phyloP scores from a whole-genome alignment of 148 eudicot species.

The Rhododendron vialii region DNA sequence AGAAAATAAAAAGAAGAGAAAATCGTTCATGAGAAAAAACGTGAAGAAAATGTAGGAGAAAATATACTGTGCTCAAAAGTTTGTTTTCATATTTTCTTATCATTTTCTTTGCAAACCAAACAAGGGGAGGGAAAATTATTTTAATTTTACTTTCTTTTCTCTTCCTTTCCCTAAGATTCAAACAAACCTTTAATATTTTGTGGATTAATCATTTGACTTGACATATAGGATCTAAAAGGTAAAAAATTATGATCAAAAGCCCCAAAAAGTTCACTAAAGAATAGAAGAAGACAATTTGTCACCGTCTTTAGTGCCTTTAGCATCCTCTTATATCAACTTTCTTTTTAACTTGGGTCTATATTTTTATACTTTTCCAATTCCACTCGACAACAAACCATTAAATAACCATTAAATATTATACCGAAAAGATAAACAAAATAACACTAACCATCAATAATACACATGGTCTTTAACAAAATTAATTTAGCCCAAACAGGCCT shows the following conservation, averaged over 20 bases:
- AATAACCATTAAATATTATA: too few species aligned
- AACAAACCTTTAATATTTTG: neutral
- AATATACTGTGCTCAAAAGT: too few species aligned
- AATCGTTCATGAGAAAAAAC: too few species aligned
- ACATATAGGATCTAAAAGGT: neutral
- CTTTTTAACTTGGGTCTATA: neutral
- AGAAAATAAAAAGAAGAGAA: too few species aligned
- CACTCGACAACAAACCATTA: too few species aligned
- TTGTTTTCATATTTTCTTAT: too few species aligned
- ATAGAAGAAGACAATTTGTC: neutral
- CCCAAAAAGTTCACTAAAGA: neutral
- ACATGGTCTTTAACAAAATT: neutral
- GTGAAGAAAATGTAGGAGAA: too few species aligned
- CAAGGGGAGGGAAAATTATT: neutral
- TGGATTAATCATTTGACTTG: neutral
- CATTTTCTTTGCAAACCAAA: neutral
- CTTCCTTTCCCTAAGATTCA: neutral
- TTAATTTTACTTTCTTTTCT: neutral
- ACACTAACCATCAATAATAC: neutral
- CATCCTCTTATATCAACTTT: neutral
- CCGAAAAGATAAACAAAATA: too few species aligned
- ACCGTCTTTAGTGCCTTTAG: neutral
- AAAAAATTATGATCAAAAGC: neutral
- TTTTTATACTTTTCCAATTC: neutral
- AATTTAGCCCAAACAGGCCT: neutral